phyloP scores from a whole-genome alignment of 2,329 filamentous ascomycete genomes.

The Paecilomyces sp. region DNA sequence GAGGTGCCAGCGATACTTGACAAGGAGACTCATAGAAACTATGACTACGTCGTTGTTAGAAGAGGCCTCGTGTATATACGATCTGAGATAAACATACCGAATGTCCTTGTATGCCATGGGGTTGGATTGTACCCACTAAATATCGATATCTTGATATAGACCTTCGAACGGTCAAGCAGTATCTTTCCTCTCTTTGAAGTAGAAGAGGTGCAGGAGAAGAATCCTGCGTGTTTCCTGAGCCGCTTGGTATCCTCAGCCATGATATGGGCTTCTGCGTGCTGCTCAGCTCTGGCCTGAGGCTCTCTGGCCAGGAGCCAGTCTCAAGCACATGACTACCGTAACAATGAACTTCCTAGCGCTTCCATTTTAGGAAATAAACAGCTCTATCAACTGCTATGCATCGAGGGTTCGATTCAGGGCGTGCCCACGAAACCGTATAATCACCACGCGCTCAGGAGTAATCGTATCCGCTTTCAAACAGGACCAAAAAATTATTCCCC shows the following conservation, averaged over 20 bases:
- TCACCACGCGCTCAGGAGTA: not conserved
- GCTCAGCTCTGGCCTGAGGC: not conserved
- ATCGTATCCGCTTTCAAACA: not conserved
- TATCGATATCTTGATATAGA: not conserved
- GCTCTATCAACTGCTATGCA: not conserved
- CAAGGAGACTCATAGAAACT: too few species aligned
- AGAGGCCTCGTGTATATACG: not conserved
- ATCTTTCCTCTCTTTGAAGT: not conserved
- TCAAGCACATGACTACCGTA: not conserved
- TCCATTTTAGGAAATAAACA: not conserved
- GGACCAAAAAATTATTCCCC: not conserved
- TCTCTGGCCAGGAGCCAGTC: not conserved
- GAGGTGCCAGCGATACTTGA: not conserved
- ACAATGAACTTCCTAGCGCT: not conserved
- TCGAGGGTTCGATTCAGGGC: not conserved
- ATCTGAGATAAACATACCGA: not conserved
- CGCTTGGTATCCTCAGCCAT: not conserved
- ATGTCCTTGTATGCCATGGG: not conserved
- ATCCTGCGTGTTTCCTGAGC: not conserved
- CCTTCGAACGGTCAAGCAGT: not conserved
- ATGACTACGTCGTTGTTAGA: too few species aligned
- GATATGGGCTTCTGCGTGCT: not conserved
- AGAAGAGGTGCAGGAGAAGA: not conserved
- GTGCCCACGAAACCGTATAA: not conserved
- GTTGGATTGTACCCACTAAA: not conserved